phyloP scores from a whole-genome alignment of 108 stramenopile species.

The Cyclotella baltica region DNA sequence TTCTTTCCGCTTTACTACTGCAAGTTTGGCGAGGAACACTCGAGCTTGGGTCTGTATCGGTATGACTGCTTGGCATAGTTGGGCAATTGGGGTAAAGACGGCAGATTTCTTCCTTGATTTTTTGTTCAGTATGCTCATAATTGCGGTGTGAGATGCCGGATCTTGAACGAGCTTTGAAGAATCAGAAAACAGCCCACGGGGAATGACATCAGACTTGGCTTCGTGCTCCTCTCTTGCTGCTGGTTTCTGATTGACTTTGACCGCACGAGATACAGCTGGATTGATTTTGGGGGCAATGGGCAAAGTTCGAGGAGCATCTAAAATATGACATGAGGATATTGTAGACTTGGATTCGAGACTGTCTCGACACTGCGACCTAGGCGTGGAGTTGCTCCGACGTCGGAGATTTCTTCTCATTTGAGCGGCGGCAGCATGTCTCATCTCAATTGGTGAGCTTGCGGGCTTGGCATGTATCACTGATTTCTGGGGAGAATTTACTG shows the following conservation, averaged over 20 bases:
- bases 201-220: not conserved
- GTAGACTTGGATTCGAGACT: not conserved
- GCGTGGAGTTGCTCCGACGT: constrained; percentile 7
- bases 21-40: constrained; percentile 16
- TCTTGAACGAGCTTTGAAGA: not conserved
- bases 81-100: constrained; percentile 8
- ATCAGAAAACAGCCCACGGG: not conserved
- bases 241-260: not conserved
- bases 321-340: no score
- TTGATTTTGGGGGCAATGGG: not conserved
- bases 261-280: not conserved
- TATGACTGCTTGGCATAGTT: constrained; percentile 8
- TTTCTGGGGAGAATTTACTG: constrained; percentile 3
- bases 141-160: not conserved
- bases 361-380: not conserved
- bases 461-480: not conserved
- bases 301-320: no score
- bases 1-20: constrained; percentile 10
- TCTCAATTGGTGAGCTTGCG: not conserved
- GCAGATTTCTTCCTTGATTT: constrained; percentile 9
- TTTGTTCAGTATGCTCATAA: constrained; percentile 1
- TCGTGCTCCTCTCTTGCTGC: not conserved
- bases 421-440: constrained; percentile 11
- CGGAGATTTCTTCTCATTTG: constrained; percentile 11
- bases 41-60: constrained; percentile 13